Evolutionary conservation across 345 rosid species (phyloP).

Genomic region (Excoecaria cochinchinensis): DNA sequence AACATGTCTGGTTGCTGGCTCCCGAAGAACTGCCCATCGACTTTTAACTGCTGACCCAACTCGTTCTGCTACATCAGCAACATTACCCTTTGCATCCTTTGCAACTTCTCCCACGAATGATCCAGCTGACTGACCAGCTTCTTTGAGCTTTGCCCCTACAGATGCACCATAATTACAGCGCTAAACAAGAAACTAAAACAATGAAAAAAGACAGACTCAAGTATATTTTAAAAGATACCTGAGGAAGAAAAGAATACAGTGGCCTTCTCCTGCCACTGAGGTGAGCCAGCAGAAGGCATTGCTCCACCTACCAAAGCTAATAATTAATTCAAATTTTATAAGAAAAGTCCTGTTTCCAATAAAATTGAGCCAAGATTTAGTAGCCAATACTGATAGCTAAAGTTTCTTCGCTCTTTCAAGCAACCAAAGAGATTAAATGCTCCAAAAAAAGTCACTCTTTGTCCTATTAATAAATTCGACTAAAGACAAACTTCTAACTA

Average conservation of each 20-base stretch:
- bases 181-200: not conserved
- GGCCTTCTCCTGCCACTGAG: constrained; percentile 87
- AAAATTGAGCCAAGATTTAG: not conserved
- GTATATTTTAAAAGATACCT: constrained; percentile 40
- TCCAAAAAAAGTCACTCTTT: not conserved
- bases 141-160: constrained; percentile 77
- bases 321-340: not conserved
- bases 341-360: constrained; percentile 1
- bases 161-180: constrained; percentile 15
- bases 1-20: constrained; percentile 81
- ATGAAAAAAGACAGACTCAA: not conserved
- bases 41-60: constrained; percentile 67
- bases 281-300: constrained; percentile 77
- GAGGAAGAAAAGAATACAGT: constrained; percentile 85
- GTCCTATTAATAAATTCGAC: constrained; percentile 5
- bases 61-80: constrained; percentile 73
- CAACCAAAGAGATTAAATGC: not conserved
- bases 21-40: constrained; percentile 79
- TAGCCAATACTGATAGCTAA: not conserved
- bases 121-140: constrained; percentile 84
- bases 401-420: not conserved
- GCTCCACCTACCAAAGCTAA: constrained; percentile 25
- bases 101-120: constrained; percentile 80
- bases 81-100: constrained; percentile 92
- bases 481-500: not conserved